phyloP scores from a whole-genome alignment of 1,139 yeast genomes.

The Pichia sp. region DNA sequence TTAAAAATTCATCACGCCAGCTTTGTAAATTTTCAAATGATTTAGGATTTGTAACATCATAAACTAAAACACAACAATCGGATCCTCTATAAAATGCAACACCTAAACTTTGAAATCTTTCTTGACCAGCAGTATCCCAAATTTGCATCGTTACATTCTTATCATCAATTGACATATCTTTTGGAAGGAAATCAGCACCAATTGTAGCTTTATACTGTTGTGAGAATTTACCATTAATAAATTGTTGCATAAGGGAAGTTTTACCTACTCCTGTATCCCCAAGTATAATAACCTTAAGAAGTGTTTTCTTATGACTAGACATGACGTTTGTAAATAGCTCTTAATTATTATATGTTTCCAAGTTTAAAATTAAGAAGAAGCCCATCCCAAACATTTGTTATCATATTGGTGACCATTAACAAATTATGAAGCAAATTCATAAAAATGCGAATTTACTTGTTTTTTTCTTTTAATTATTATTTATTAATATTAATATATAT shows the following conservation, averaged over 20 bases:
- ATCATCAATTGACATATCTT: slow-evolving; percentile 81
- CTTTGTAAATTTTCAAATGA: slow-evolving; percentile 83
- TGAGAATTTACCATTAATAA: slow-evolving; percentile 89
- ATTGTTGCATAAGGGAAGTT: slow-evolving; percentile 93
- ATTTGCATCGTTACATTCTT: slow-evolving; percentile 78
- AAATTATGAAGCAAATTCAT: no score
- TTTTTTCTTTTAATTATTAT: no score
- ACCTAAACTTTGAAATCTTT: slow-evolving; percentile 91
- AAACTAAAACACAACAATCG: slow-evolving; percentile 94
- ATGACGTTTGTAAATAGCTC: neutral
- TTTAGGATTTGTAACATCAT: slow-evolving; percentile 89
- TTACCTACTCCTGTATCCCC: slow-evolving; percentile 99
- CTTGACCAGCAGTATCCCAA: slow-evolving; percentile 99
- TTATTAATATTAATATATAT: no score
- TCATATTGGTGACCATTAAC: no score
- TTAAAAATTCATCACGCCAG: slow-evolving; percentile 93
- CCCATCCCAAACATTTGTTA: neutral
- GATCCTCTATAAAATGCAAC: slow-evolving; percentile 98
- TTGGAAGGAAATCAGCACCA: slow-evolving; percentile 94
- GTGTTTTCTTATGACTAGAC: slow-evolving; percentile 62
- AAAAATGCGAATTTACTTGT: no score
- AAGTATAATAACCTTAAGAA: slow-evolving; percentile 86
- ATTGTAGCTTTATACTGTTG: slow-evolving; percentile 97
- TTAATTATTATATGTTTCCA: neutral
- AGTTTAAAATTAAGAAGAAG: neutral